Base-by-base conservation (phyloP, 805 yeast species). In the Pichia cephalocereana region DNA sequence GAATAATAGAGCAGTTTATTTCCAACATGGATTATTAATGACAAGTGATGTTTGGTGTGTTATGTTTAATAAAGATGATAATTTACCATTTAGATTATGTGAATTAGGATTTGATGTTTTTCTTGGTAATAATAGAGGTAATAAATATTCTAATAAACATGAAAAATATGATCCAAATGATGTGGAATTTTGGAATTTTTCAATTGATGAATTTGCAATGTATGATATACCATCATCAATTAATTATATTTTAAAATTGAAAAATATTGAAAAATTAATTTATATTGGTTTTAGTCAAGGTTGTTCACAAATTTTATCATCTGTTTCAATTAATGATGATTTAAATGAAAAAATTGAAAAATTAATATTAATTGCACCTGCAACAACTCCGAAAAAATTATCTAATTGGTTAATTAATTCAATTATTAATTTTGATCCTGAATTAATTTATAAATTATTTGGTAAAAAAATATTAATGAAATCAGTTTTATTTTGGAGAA, bases 211-310 rank as follows among this genome's bases (percentile, higher is more conserved):
- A 65, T 87, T 90, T 69, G 96, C 97, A 1, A 66, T 86, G 48
- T 86, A 78, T 62, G 98, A 91, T 63, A 88, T 93, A 39, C 98
- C 98, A 2, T 79, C 84, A 59, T 75, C 86, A 8, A 79, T 93
- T 32, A 82, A 86, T 59, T 86, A 85, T 62, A 80, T 93, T 26
- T 65, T 91, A 47, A 62, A 70, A 2, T 63, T 67, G 31, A 79
- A 89, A 2, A 63, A 70, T 4, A 66, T 55, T 52, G 54, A 56
- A 30, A 54, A 65, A 17, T 67, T 90, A 37, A 76, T 80, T 1
- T 91, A 89, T 60, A 74, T 91, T 56, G 99, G 98, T 1, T 93
- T 93, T 62, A 81, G 91, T 32, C 99, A 91, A 64, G 99, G 99
- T 14, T 83, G 96, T 2, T 95, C 98, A 3, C 98, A 93, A 65